phyloP scores from a whole-genome alignment of 768 basidiomycete species.

The Naganishia kalamii region DNA sequence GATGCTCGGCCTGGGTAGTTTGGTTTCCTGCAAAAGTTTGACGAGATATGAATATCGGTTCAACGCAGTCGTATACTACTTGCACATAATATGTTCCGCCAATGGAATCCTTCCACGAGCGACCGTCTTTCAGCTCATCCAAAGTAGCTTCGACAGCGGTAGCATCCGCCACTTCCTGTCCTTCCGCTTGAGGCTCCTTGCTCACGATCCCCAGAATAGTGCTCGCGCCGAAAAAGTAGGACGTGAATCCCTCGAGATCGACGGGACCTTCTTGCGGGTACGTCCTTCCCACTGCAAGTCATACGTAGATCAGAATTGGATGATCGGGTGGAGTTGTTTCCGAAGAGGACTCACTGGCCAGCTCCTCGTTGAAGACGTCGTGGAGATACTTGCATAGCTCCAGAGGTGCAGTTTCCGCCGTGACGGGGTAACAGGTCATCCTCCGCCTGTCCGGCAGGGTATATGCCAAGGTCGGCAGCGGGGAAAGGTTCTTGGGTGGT shows the following conservation, averaged over 20 bases:
- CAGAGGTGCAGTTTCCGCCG: slow-evolving; percentile 48
- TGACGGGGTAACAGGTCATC: slow-evolving; percentile 57
- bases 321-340: too few species aligned
- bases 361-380: slow-evolving; percentile 61
- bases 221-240: slow-evolving; percentile 72
- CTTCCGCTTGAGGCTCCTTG: slow-evolving; percentile 32
- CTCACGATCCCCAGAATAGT: slow-evolving; percentile 62
- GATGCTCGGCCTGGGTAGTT: slow-evolving; percentile 87
- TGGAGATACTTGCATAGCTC: slow-evolving; percentile 62
- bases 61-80: slow-evolving; percentile 16
- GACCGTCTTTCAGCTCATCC: slow-evolving; percentile 51
- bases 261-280: slow-evolving; percentile 70
- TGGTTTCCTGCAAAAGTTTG: slow-evolving; percentile 35
- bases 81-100: slow-evolving; percentile 52
- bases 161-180: slow-evolving; percentile 27
- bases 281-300: slow-evolving; percentile 55
- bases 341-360: slow-evolving; percentile 51
- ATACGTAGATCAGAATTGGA: background rate
- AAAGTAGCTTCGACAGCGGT: slow-evolving; percentile 40
- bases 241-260: slow-evolving; percentile 56
- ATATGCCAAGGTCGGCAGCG: slow-evolving; percentile 54
- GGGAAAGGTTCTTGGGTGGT: slow-evolving; percentile 37
- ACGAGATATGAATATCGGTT: background rate
- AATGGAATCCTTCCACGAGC: slow-evolving; percentile 63
- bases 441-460: slow-evolving; percentile 37